Conservation (phyloP, 2,329 filamentous ascomycete species). For the Fusarium sp. region DNA sequence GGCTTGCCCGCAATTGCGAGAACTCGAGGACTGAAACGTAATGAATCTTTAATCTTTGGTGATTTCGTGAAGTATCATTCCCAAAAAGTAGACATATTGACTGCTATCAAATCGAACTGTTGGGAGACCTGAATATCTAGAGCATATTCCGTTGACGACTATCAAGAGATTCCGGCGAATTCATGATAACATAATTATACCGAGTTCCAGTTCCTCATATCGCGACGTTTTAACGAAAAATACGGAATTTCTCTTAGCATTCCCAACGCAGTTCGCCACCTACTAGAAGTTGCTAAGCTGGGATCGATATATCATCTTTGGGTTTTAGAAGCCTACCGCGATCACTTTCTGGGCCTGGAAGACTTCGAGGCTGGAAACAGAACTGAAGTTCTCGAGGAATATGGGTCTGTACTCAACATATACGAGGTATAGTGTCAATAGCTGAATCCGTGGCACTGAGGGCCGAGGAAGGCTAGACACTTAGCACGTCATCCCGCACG, state of each 20-base stretch:
- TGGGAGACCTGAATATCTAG: neutral
- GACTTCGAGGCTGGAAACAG: neutral
- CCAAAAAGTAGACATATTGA: neutral
- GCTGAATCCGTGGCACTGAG: neutral
- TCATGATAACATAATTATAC: neutral
- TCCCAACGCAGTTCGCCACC: neutral
- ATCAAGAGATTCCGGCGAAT: neutral
- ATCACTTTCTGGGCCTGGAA: neutral
- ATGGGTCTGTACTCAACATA: neutral
- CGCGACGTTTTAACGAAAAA: neutral
- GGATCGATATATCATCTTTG: neutral
- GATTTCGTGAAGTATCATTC: neutral
- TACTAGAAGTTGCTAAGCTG: neutral
- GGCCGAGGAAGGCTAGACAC: no score
- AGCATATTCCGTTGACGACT: neutral
- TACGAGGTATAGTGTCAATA: neutral
- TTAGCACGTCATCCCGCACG: neutral
- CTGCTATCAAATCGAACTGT: neutral
- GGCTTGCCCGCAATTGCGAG: neutral
- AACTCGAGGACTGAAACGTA: neutral
- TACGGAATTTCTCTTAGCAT: neutral
- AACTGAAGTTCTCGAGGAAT: no score
- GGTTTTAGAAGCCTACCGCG: neutral
- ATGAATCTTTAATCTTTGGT: neutral
- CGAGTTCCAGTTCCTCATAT: neutral